phyloP scores from a whole-genome alignment of 2,329 filamentous ascomycete genomes.

The Pestalotiopsis sp. region DNA sequence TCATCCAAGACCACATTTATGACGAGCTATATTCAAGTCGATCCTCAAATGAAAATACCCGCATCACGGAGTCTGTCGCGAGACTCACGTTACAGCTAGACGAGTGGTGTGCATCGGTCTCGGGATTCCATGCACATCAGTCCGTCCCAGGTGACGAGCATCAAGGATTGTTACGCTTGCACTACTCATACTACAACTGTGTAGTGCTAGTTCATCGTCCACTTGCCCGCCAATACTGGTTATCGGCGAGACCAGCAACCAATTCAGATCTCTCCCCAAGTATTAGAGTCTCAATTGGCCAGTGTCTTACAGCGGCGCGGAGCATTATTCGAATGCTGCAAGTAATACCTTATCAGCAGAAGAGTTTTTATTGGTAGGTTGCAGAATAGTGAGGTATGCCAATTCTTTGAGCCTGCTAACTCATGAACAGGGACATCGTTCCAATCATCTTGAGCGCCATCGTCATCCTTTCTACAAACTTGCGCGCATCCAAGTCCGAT shows the following conservation, averaged over 20 bases:
- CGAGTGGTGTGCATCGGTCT: neutral
- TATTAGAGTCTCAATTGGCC: neutral
- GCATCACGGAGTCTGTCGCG: neutral
- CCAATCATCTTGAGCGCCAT: neutral
- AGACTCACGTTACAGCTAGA: neutral
- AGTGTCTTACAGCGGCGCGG: neutral
- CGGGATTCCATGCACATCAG: neutral
- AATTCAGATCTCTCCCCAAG: neutral
- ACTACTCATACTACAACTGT: slow-evolving; percentile 8
- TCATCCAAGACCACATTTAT: neutral
- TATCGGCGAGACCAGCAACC: neutral
- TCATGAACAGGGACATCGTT: neutral
- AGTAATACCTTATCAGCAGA: neutral
- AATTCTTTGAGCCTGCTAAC: neutral
- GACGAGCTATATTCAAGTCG: neutral
- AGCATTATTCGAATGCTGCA: neutral
- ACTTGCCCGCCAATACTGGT: neutral
- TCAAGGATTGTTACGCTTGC: neutral
- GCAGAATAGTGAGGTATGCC: neutral
- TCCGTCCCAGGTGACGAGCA: neutral
- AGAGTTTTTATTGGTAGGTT: slow-evolving; percentile 3
- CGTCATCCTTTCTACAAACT: neutral
- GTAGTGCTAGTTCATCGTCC: neutral
- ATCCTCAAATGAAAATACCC: neutral
- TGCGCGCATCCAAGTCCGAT: neutral